Conservation (phyloP, 2,329 filamentous ascomycete genomes). For the Stagonosporopsis rhizophila region DNA sequence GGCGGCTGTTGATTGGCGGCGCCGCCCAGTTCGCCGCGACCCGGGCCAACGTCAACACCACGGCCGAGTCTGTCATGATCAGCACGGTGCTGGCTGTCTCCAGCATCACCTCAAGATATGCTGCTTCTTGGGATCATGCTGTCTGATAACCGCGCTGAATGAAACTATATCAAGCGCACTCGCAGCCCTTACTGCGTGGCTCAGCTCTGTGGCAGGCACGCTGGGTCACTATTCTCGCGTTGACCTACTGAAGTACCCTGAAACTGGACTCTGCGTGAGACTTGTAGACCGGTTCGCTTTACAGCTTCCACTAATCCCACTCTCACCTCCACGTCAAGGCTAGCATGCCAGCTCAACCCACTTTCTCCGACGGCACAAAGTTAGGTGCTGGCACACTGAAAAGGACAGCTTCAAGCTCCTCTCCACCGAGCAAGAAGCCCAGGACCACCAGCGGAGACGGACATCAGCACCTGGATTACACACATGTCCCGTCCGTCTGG, state of each 20-base stretch:
- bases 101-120: background rate
- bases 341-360: background rate
- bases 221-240: background rate
- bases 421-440: background rate
- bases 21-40: conserved; percentile 4
- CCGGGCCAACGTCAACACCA: conserved; percentile 7
- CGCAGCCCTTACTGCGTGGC: background rate
- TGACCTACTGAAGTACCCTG: background rate
- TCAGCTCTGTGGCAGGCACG: background rate
- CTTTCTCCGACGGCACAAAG: background rate
- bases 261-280: background rate
- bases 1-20: conserved; percentile 11
- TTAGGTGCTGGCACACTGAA: background rate
- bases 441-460: background rate
- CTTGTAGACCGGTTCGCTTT: no score
- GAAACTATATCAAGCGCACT: background rate
- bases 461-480: conserved; percentile 19
- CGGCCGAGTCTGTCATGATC: background rate
- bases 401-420: background rate
- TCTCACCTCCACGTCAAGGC: background rate
- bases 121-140: background rate
- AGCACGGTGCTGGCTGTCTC: background rate
- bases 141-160: background rate
- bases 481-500: conserved; percentile 13
- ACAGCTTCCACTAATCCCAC: background rate